A percentile compares a stretch with the other conserved stretches of the same genome.
phyloP scores from a whole-genome alignment of 2,329 filamentous ascomycete genomes.

The Ophiostoma novo-ulmi region DNA sequence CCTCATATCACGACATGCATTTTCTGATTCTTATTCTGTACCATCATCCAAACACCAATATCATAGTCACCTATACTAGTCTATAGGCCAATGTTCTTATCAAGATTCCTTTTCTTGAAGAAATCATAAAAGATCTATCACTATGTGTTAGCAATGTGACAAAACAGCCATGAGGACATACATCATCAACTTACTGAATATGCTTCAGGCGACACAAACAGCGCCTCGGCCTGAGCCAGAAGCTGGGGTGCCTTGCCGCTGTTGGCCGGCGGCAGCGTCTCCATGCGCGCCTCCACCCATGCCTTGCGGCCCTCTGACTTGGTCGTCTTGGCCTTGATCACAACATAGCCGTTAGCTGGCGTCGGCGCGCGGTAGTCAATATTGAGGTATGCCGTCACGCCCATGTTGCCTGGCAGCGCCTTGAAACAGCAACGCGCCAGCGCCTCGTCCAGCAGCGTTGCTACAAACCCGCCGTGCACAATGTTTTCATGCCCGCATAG shows the following conservation, averaged over 20 bases:
- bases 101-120: background rate
- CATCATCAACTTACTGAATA: background rate
- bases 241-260: constrained; percentile 57
- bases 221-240: constrained; percentile 73
- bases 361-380: constrained; percentile 79
- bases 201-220: constrained; percentile 58
- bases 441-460: constrained; percentile 89
- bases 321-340: constrained; percentile 71
- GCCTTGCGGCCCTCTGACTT: constrained; percentile 91
- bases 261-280: constrained; percentile 61
- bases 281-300: constrained; percentile 71
- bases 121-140: background rate
- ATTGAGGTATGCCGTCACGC: constrained; percentile 79
- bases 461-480: constrained; percentile 82
- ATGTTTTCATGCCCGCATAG: constrained; percentile 88
- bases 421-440: constrained; percentile 83
- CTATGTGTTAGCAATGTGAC: background rate
- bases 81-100: background rate
- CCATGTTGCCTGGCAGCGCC: constrained; percentile 78
- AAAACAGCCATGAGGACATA: background rate
- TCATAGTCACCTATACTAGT: background rate
- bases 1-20: background rate
- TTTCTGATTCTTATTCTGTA: background rate
- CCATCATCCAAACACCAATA: background rate
- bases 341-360: constrained; percentile 67